Evolutionary conservation across 371 early-diverging fungal genomes (phyloP), one percentile per base, ranked within the genome.

Genomic region (Mucor irregularis): DNA sequence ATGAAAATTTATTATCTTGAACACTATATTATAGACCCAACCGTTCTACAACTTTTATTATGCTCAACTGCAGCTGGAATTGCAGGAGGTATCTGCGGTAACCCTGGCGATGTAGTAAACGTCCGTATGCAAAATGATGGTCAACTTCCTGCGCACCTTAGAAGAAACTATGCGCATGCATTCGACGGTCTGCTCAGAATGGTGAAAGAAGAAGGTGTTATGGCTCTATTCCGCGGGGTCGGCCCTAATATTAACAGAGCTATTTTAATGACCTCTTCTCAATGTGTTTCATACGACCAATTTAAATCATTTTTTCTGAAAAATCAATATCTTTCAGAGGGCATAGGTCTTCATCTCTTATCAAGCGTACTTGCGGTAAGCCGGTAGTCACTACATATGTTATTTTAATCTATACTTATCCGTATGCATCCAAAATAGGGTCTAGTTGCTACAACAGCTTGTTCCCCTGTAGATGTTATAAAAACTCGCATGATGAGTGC

Each of bases 121-220:
- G 82, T 89, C 30, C 69, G 87, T 10, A 76, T 88, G 85, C 89
- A 89, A 64, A 85, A 82, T 66, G 86, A 88, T 55, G 88, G 88
- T 7, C 69, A 83, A 49, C 62, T 88, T 35, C 87, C 87, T 0
- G 46, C 56, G 6, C 76, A 71, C 14, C 60, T 78, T 40, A 76
- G 82, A 17, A 73, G 88, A 26, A 84, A 84, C 57, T 88, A 88
- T 60, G 62, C 65, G 40, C 73, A 85, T 69, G 89, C 82, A n/a
- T 56, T 89, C 14, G 85, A 89, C 51, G 87, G 84, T 0, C 48
- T 89, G 10, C 25, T 78, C 25, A 73, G 81, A 6, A 88, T 89
- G 39, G 61, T 73, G 2, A 64, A 73, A 26, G 81, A 82, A 19
- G 89, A 88, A 37, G 87, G 86, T 0, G 11, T 62, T 5, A 19